These are phyloP conservation scores for Ceratocystis diversiconidia DNA, from an alignment of 2,329 filamentous ascomycete species.

Conservation along the genomic window DNA sequence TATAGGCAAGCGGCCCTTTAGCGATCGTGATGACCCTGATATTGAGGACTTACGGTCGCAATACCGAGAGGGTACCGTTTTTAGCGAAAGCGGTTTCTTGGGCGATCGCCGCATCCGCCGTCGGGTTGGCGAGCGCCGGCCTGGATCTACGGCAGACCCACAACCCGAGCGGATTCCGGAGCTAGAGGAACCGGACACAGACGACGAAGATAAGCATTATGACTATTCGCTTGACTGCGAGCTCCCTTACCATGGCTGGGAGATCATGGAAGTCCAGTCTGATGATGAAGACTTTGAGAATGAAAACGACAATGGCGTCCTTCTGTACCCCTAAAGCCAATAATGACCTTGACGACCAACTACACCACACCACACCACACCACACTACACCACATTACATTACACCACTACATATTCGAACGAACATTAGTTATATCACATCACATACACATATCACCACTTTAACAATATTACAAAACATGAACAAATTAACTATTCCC, in stretches of 20 bases:
- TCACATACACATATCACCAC: slow-evolving; percentile 2
- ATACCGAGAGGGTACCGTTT: slow-evolving; percentile 13
- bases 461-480: slow-evolving; percentile 1
- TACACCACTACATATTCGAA: not conserved
- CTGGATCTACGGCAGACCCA: slow-evolving; percentile 36
- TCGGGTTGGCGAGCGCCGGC: slow-evolving; percentile 32
- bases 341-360: slow-evolving; percentile 1
- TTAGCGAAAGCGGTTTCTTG: slow-evolving; percentile 27
- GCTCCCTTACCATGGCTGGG: slow-evolving; percentile 36
- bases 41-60: slow-evolving; percentile 24
- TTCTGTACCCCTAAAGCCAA: not conserved
- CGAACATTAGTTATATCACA: not conserved
- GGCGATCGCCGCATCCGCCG: slow-evolving; percentile 36
- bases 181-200: slow-evolving; percentile 38
- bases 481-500: not conserved
- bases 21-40: slow-evolving; percentile 39
- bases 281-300: slow-evolving; percentile 16
- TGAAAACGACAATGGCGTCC: slow-evolving; percentile 11
- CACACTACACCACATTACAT: too few relatives aligned
- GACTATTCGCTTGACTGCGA: slow-evolving; percentile 32
- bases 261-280: slow-evolving; percentile 37
- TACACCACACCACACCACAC: too few relatives aligned
- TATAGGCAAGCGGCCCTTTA: slow-evolving; percentile 41
- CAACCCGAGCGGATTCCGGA: slow-evolving; percentile 37
- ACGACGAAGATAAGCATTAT: slow-evolving; percentile 28